Base-by-base conservation (phyloP, 2,329 filamentous ascomycete species). In the Monosporascus sp. region DNA sequence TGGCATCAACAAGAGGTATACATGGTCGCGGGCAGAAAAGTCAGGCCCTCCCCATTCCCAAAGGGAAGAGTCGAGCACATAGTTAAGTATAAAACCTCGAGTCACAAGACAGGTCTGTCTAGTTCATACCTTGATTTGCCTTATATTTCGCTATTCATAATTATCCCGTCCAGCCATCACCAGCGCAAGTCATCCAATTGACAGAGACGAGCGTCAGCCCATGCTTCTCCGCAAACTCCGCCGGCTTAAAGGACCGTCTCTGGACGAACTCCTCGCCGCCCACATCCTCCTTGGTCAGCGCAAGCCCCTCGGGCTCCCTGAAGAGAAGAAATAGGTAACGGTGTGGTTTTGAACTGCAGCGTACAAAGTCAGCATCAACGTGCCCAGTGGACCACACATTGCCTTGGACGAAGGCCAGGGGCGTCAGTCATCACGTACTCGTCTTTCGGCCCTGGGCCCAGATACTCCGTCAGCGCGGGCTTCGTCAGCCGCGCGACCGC, bases 101-200 rank as follows among this genome's bases (percentile, higher is more conserved):
- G 3, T 31, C 27, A 14, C 9, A 31, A 5, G 9, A 5, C 5
- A 1, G 1, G 27, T 31, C 9, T 5, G 27, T 31, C 27, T 31
- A 31, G 14, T 11, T 31, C 27, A 31, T 14, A 1, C 5, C 9
- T 31, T 31, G 9, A 14, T 31, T 31, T 31, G 27, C 9, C 27
- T 31, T 31, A 31, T 31, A 31, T 31, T 31, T 31, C 27, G 27
- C 9, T 14, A 31, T 31, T 11, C 31, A 46, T 7, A 31, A 17
- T 57, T 35, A 64, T 47, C 62, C 62, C 43, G 64, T 63, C 73
- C 74, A 76, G 1, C 71, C 73, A 52, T 77, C 73, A 1, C 72
- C 73, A 44, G 71, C 75, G 18, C 74, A 72, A 0, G 67, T 67
- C 72, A 77, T 77, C 76, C 75, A 77, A 50, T 76, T 76, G 7